Base-by-base conservation (phyloP, 768 basidiomycete species). In the Lactarius akahatsu region DNA sequence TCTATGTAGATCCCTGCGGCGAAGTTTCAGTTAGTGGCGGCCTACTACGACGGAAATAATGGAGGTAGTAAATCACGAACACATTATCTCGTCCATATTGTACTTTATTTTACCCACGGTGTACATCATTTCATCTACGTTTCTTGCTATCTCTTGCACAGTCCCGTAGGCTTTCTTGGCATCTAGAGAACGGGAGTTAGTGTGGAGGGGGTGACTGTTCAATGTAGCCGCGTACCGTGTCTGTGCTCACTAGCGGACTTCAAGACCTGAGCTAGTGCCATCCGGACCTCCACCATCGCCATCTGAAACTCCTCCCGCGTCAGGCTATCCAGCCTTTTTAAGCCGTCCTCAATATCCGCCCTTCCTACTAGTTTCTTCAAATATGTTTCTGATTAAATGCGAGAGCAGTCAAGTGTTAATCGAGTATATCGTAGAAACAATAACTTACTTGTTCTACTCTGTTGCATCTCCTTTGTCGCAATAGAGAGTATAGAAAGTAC, bases 141-240 rank as follows among this genome's bases (percentile, higher is more conserved):
- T 10, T 30, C 30, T 30, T 3, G n/a, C 10, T 23, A 23, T 47
- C n/a, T 23, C 10, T 47, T 47, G 47, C 10, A 47, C 4, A 23
- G n/a, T 11, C 0, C 23, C n/a, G 4, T 30, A 30, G 30, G 30
- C 30, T 30, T 30, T 30, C 30, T 10, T 23, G 10, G 47, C n/a
- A 47, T 47, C 47, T 47, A 13, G 10, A 47, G n/a, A 11, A 23
- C 3, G 3, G n/a, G 2, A 13, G 47, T 23, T 11, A 23, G n/a
- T n/a, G 11, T 0, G 4, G 18, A 20, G 10, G 0, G 10, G n/a
- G 4, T 7, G 23, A 4, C 0, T 2, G 10, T 30, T 47, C 20
- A 23, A 47, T 47, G 47, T 0, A 4, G 4, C n/a, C 2, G 4
- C 47, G 10, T n/a, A 47, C 47, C n/a, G 3, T 47, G 0, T 10